phyloP scores from a whole-genome alignment of 192 early-diverging fungal genomes.

The Dissophora globulifera region DNA sequence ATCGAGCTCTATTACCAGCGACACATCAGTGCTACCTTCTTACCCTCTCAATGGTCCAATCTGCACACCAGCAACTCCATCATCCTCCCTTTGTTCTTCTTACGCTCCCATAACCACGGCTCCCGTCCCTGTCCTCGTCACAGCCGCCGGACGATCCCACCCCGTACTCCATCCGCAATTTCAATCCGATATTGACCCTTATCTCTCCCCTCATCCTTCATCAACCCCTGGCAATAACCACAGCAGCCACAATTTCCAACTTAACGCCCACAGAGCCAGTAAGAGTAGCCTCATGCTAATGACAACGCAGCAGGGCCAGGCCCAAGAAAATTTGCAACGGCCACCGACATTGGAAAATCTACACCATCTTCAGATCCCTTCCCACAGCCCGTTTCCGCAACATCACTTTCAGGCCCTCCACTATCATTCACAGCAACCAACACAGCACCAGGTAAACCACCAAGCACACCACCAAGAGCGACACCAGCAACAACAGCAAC shows the following conservation, averaged over 20 bases:
- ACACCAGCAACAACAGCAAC: slow-evolving; percentile 8
- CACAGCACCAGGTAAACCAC: slow-evolving; percentile 5
- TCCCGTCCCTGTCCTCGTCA: neutral
- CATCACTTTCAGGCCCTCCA: slow-evolving; percentile 10
- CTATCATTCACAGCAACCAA: neutral
- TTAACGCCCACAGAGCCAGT: neutral
- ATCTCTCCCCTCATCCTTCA: slow-evolving; percentile 5
- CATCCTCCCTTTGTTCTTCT: neutral
- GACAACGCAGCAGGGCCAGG: slow-evolving; percentile 19
- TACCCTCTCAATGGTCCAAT: slow-evolving; percentile 2
- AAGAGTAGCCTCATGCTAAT: slow-evolving; percentile 13
- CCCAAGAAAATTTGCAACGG: slow-evolving; percentile 27
- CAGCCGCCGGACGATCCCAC: neutral
- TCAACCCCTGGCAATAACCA: slow-evolving; percentile 27
- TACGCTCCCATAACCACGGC: neutral
- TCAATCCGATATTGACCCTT: slow-evolving; percentile 10
- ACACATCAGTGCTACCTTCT: slow-evolving; percentile 1
- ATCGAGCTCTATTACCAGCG: neutral
- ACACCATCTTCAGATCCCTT: slow-evolving; percentile 12
- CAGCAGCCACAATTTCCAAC: slow-evolving; percentile 24
- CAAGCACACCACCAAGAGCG: slow-evolving; percentile 3
- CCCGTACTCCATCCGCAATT: neutral
- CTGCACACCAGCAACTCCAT: neutral
- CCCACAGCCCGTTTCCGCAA: slow-evolving; percentile 10
- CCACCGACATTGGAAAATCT: slow-evolving; percentile 15